phyloP scores from a whole-genome alignment of 805 yeast species.

The Saturnispora mendoncae region DNA sequence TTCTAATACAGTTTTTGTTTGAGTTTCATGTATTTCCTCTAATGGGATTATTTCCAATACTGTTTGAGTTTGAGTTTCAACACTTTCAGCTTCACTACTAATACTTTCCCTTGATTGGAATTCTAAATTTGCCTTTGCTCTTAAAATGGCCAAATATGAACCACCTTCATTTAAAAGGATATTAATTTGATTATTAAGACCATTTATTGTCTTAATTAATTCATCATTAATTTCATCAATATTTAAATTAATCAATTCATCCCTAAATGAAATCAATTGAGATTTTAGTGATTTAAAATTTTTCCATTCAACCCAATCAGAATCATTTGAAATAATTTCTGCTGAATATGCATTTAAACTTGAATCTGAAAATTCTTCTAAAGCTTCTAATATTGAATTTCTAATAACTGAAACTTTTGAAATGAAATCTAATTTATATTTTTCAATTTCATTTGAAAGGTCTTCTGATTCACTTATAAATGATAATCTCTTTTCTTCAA shows the following conservation, averaged over 20 bases:
- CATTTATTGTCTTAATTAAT: slow-evolving; percentile 25
- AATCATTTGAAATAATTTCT: slow-evolving; percentile 40
- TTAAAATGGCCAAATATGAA: slow-evolving; percentile 46
- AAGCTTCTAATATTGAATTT: slow-evolving; percentile 47
- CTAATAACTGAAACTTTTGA: slow-evolving; percentile 27
- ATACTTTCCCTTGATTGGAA: slow-evolving; percentile 46
- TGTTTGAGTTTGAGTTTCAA: background rate
- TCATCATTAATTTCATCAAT: slow-evolving; percentile 27
- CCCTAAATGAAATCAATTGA: slow-evolving; percentile 46
- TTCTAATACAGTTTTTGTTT: slow-evolving; percentile 3
- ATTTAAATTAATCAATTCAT: slow-evolving; percentile 33
- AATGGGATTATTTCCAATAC: background rate
- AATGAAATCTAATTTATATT: slow-evolving; percentile 28
- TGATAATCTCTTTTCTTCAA: slow-evolving; percentile 26
- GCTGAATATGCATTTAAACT: slow-evolving; percentile 57
- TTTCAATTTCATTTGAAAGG: slow-evolving; percentile 27
- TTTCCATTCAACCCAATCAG: slow-evolving; percentile 51
- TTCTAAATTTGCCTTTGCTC: slow-evolving; percentile 50
- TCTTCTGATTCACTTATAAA: slow-evolving; percentile 27
- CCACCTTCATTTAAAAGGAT: slow-evolving; percentile 51
- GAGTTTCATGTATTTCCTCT: slow-evolving; percentile 12
- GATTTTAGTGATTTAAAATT: slow-evolving; percentile 49
- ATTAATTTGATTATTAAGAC: slow-evolving; percentile 38
- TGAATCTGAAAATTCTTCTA: slow-evolving; percentile 67
- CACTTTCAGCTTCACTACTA: background rate